A percentile compares a stretch with the other conserved stretches of the same genome.
Conservation (phyloP, 2,329 filamentous ascomycete genomes). For the Scleromitrula shiraiana region DNA sequence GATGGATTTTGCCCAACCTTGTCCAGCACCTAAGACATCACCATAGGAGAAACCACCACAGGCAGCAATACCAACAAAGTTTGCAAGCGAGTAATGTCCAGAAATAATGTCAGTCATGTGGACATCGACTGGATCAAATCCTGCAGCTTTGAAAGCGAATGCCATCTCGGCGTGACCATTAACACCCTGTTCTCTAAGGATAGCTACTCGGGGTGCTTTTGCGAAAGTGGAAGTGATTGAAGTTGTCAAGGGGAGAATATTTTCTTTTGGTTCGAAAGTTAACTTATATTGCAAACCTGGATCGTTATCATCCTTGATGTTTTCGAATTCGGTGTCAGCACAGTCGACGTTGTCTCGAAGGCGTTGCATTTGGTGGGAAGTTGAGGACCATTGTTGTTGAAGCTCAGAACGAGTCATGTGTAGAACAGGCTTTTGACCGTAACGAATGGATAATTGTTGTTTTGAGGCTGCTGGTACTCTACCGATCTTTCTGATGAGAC, state of each 20-base stretch:
- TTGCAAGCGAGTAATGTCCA: conserved; percentile 63
- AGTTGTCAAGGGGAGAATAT: conserved; percentile 57
- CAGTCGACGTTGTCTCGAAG: conserved; percentile 81
- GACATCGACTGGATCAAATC: conserved; percentile 85
- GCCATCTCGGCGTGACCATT: conserved; percentile 98
- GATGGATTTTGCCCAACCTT: conserved; percentile 93
- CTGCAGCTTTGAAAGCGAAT: conserved; percentile 85
- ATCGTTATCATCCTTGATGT: conserved; percentile 66
- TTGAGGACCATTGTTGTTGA: conserved; percentile 82
- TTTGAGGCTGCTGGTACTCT: conserved; percentile 60
- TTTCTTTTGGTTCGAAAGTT: conserved; percentile 68
- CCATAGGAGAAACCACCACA: conserved; percentile 96
- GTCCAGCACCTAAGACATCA: conserved; percentile 79
- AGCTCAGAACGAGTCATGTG: conserved; percentile 62
- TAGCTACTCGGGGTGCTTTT: conserved; percentile 68
- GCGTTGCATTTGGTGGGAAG: conserved; percentile 85
- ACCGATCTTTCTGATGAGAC: conserved; percentile 78
- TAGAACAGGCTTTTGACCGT: conserved; percentile 61
- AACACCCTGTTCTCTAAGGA: conserved; percentile 89
- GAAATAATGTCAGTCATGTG: conserved; percentile 93
- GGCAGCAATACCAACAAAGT: conserved; percentile 84
- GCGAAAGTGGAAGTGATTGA: conserved; percentile 45
- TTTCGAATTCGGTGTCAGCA: conserved; percentile 73
- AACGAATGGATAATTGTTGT: conserved; percentile 69
- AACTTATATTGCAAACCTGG: conserved; percentile 81